Evolutionary conservation across 441 rosid species (phyloP).

Genomic region (Gossypium schwendimanii): DNA sequence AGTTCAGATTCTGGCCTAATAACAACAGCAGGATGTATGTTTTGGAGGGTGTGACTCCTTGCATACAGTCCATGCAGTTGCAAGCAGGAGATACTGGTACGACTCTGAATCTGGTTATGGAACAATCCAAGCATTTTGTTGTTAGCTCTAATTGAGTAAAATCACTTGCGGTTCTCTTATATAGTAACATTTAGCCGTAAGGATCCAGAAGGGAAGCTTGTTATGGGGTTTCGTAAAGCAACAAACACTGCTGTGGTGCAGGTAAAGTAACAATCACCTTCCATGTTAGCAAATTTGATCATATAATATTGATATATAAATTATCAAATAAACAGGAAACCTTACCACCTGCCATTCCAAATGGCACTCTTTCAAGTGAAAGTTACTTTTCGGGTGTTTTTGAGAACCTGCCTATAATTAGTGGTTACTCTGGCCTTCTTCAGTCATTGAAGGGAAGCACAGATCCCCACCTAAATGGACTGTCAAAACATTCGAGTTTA

Average conservation of each 20-base stretch:
- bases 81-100: slow-evolving; percentile 81
- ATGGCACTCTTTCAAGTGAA: slow-evolving; percentile 33
- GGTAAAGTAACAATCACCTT: slow-evolving; percentile 32
- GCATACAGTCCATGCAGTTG: slow-evolving; percentile 78
- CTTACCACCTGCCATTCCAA: slow-evolving; percentile 30
- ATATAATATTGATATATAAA: slow-evolving; percentile 25
- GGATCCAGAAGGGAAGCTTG: slow-evolving; percentile 71
- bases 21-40: slow-evolving; percentile 81
- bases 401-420: slow-evolving; percentile 35
- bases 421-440: slow-evolving; percentile 40
- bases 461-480: slow-evolving; percentile 44
- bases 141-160: slow-evolving; percentile 1
- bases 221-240: slow-evolving; percentile 75
- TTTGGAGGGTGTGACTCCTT: slow-evolving; percentile 76
- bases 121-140: slow-evolving; percentile 1
- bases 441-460: slow-evolving; percentile 53
- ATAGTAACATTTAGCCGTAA: slow-evolving; percentile 69
- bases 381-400: slow-evolving; percentile 41
- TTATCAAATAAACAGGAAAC: slow-evolving; percentile 32
- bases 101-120: not conserved
- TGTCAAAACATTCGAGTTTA: slow-evolving; percentile 51
- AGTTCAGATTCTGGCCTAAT: slow-evolving; percentile 79
- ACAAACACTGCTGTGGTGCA: slow-evolving; percentile 42
- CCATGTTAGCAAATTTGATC: slow-evolving; percentile 19
- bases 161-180: slow-evolving; percentile 16